Base-by-base conservation (phyloP, 2,329 filamentous ascomycete genomes). In the Nemania sp. region DNA sequence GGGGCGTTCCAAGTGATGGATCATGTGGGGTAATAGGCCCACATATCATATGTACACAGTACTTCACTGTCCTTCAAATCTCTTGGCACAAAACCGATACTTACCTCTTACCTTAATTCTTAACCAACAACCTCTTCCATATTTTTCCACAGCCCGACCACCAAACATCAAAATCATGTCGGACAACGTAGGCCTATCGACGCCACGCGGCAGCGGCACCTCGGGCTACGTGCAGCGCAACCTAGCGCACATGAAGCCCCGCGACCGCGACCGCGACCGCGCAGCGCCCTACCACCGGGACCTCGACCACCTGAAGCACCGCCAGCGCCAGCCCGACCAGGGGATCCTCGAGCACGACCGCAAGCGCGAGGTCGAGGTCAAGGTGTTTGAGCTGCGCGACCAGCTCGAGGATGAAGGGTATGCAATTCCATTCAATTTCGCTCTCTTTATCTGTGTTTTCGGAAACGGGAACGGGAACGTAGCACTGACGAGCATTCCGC, bases 171-270 rank as follows among this genome's bases (percentile, higher is more conserved):
- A 13, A 62, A 77, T 38, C 74, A 98, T 98, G 96, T 96, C 94
- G 68, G 94, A 96, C 73, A 99, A 99, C 83, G 96, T 99, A 77
- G 97, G 96, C 66, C 93, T 99, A 76, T 90, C 92, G 65, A 99
- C 96, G 4, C 96, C 96, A 2, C 91, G 96, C 77, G 96, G 96
- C 73, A 97, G 93, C 78, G 96, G 96, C 55, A 99, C 96, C 65
- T 98, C 95, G 0, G 96, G 96, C 78, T 98, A 98, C 80, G 95
- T 99, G 64, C 95, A 98, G 82, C 93, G 94, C 80, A 99, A 98
- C 83, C 89, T 94, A 41, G 96, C 96, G 20, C 90, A 95, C 78
- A 89, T 98, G 74, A 90, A 88, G 78, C 94, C 93, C 32, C 94
- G 95, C 82, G 93, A 97, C 82, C 88, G 89, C 82, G 93, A 97